A percentile compares a stretch with the other conserved stretches of the same genome.
These are phyloP conservation scores for Quercus berberidifolia DNA, from an alignment of 306 rosid species.

Conservation along the genomic window DNA sequence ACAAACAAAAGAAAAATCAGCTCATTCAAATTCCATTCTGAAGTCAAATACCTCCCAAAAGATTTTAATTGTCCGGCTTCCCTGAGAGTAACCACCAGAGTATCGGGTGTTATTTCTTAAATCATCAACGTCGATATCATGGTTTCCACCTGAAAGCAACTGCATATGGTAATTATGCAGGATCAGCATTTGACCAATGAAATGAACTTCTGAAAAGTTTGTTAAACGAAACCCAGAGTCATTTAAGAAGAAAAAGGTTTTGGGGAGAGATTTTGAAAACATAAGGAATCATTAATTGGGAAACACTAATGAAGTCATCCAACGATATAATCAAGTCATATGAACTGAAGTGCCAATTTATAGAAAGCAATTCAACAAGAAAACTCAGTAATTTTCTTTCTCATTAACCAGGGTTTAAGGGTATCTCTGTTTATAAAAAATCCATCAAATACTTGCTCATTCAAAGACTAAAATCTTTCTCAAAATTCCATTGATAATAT, in stretches of 20 bases:
- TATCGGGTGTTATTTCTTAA: slow-evolving; percentile 78
- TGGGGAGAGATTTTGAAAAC: too few relatives aligned
- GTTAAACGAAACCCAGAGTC: too few relatives aligned
- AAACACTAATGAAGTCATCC: too few relatives aligned
- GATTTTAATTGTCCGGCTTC: slow-evolving; percentile 75
- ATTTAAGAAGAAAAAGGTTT: too few relatives aligned
- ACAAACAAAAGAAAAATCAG: neutral
- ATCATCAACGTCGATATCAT: slow-evolving; percentile 89
- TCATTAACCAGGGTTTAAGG: neutral
- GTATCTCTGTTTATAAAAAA: neutral
- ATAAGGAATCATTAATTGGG: too few relatives aligned
- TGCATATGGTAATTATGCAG: slow-evolving; percentile 33
- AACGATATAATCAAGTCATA: too few relatives aligned
- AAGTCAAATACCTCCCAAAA: slow-evolving; percentile 86
- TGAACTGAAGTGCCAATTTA: too few relatives aligned
- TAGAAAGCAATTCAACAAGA: too few relatives aligned
- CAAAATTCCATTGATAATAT: neutral
- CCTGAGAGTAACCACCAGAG: slow-evolving; percentile 88
- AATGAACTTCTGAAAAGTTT: slow-evolving; percentile 9
- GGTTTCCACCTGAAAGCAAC: slow-evolving; percentile 98
- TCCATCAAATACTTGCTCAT: neutral
- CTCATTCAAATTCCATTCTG: neutral
- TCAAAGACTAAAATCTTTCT: too few relatives aligned
- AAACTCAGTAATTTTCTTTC: too few relatives aligned
- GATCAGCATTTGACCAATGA: slow-evolving; percentile 28